phyloP scores from a whole-genome alignment of 23 red algal genomes.

The Agarophyton chilense region DNA sequence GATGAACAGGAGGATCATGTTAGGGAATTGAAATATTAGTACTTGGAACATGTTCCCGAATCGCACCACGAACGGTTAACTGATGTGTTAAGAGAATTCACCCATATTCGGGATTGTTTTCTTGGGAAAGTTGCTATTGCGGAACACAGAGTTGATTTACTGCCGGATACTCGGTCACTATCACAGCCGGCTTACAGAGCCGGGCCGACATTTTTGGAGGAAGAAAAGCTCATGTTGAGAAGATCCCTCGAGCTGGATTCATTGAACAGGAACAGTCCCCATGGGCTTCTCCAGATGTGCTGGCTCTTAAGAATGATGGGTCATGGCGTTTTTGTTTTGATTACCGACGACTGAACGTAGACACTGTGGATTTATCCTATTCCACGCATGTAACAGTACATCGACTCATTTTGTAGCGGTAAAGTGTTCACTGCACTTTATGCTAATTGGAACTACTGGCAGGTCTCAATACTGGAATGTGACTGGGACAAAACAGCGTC shows the following conservation, averaged over 20 bases:
- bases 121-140: neutral
- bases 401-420: slow-evolving; percentile 29
- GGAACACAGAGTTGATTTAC: slow-evolving; percentile 39
- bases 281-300: slow-evolving; percentile 37
- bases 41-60: slow-evolving; percentile 9
- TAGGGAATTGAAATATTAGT: neutral
- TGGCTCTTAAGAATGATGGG: slow-evolving; percentile 37
- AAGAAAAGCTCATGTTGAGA: slow-evolving; percentile 36
- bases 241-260: neutral
- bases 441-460: slow-evolving; percentile 40
- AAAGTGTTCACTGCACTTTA: slow-evolving; percentile 40
- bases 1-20: neutral
- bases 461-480: neutral
- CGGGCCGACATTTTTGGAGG: slow-evolving; percentile 19
- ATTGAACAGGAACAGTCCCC: slow-evolving; percentile 12
- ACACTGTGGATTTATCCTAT: slow-evolving; percentile 26
- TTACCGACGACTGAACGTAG: slow-evolving; percentile 20
- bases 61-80: neutral
- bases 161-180: neutral
- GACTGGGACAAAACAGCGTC: slow-evolving; percentile 37
- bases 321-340: slow-evolving; percentile 5
- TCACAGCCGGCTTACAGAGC: slow-evolving; percentile 14
- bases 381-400: slow-evolving; percentile 57
- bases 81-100: neutral
- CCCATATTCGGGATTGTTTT: neutral